Base-by-base conservation (phyloP, 2,329 filamentous ascomycete species). In the Fusarium sacchari region DNA sequence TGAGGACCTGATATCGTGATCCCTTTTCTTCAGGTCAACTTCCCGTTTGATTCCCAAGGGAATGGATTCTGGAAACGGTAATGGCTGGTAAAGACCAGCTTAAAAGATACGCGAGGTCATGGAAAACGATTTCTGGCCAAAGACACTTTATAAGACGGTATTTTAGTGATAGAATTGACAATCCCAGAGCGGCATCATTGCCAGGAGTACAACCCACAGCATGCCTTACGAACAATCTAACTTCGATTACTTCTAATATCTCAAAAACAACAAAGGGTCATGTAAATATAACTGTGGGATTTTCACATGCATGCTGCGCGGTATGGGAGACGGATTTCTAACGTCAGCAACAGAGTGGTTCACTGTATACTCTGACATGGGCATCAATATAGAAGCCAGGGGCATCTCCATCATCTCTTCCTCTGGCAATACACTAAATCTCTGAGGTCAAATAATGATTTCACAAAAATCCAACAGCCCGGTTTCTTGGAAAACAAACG, bases 371-470 rank as follows among this genome's bases (percentile, higher is more conserved):
- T 32, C 32, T 37, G 65, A 60, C 26, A 67, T 76, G 74, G 76
- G 76, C 80, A 79, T 80, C 65, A 62, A 61, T 72, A 71, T 62
- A 58, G 68, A 71, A 50, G 67, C 60, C 61, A 70, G 59, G 67
- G 18, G 14, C 49, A 47, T 30, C 46, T 59, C 57, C 53, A n/a
- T 55, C 61, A 63, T 78, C 73, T 71, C 64, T 64, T 69, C 34
- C 61, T 55, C 58, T 47, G 22, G 22, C 58, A 57, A 61, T 32
- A 42, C 49, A 47, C 50, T 53, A 52, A 49, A 65, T 49, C 60
- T 59, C 43, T 61, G 59, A 58, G 49, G 47, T 34, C 37, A 40
- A 42, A 40, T 59, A 44, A 49, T 34, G 53, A n/a, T 44, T 52
- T 50, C 58, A 52, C 46, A 52, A 44, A 52, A 47, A 40, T 30